phyloP scores from a whole-genome alignment of 2,329 filamentous ascomycete genomes.

The Pestalotiopsis sp. region DNA sequence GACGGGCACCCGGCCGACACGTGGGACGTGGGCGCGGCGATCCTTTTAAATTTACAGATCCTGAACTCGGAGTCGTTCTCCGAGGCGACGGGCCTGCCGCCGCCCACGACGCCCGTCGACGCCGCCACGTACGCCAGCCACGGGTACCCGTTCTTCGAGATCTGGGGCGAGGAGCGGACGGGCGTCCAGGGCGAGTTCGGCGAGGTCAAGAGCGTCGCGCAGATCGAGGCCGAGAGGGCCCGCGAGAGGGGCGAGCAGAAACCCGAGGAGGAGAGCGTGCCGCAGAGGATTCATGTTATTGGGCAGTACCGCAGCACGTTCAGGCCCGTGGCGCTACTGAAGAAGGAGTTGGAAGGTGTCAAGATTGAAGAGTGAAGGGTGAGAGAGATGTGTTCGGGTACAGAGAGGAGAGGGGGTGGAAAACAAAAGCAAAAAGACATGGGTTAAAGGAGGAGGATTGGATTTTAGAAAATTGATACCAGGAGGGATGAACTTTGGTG shows the following conservation, averaged over 20 bases:
- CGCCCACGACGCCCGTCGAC: slow-evolving; percentile 36
- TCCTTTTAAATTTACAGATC: slow-evolving; percentile 34
- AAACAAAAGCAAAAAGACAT: background rate
- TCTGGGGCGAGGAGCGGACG: slow-evolving; percentile 23
- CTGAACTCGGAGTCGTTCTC: slow-evolving; percentile 36
- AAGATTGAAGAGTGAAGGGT: background rate
- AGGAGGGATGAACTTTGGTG: background rate
- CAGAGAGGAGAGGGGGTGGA: background rate
- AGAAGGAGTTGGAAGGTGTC: slow-evolving; percentile 7
- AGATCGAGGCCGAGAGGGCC: slow-evolving; percentile 18
- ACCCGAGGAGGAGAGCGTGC: slow-evolving; percentile 4
- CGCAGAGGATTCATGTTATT: background rate
- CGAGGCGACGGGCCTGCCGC: slow-evolving; percentile 34
- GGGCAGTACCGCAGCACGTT: slow-evolving; percentile 4
- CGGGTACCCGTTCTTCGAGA: slow-evolving; percentile 39
- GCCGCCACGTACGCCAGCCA: slow-evolving; percentile 31
- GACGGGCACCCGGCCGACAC: slow-evolving; percentile 3
- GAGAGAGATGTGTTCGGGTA: background rate
- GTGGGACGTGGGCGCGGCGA: slow-evolving; percentile 15
- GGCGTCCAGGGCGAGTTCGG: slow-evolving; percentile 18
- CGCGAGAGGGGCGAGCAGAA: background rate
- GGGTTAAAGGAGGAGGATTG: background rate
- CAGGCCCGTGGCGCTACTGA: background rate
- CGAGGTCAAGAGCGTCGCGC: slow-evolving; percentile 18
- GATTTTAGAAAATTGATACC: background rate